These are phyloP conservation scores for Hypoxylon subgilvum DNA, from an alignment of 495 filamentous ascomycete genomes.

Conservation along the genomic window DNA sequence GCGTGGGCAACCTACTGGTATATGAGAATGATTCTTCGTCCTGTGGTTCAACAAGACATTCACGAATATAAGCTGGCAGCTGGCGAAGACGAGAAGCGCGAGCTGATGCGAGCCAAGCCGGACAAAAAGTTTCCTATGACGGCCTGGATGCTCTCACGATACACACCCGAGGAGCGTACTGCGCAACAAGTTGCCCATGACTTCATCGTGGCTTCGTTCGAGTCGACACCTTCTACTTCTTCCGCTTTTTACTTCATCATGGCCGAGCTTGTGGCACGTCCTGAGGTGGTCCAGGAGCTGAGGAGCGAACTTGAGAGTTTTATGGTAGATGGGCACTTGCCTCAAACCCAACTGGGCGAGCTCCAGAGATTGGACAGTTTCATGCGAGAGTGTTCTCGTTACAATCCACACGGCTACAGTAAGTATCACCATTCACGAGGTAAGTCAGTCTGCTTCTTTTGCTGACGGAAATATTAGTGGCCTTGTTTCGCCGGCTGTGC, in stretches of 20 bases:
- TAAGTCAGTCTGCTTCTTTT: slow-evolving; percentile 26
- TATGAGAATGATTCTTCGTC: background rate
- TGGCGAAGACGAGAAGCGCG: background rate
- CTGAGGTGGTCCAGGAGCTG: slow-evolving; percentile 51
- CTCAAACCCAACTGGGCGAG: slow-evolving; percentile 46
- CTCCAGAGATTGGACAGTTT: slow-evolving; percentile 50
- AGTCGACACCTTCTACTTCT: slow-evolving; percentile 1
- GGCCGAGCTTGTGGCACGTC: slow-evolving; percentile 28
- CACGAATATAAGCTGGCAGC: background rate
- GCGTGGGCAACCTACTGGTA: slow-evolving; percentile 3
- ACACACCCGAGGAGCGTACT: background rate
- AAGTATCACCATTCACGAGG: slow-evolving; percentile 26
- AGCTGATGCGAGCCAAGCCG: background rate
- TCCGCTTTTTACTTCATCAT: slow-evolving; percentile 1
- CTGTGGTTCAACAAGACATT: background rate
- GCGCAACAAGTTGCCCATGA: slow-evolving; percentile 1
- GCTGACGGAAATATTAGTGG: background rate
- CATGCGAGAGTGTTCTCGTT: slow-evolving; percentile 40
- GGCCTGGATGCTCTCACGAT: background rate
- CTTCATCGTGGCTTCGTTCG: slow-evolving; percentile 2
- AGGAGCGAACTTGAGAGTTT: slow-evolving; percentile 56
- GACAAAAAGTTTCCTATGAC: slow-evolving; percentile 5
- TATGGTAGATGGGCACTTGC: slow-evolving; percentile 42
- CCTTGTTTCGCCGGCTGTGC: background rate
- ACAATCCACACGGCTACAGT: slow-evolving; percentile 37